Evolutionary conservation across 139 green algal species (phyloP).

Genomic region (Parachlorella kessleri): DNA sequence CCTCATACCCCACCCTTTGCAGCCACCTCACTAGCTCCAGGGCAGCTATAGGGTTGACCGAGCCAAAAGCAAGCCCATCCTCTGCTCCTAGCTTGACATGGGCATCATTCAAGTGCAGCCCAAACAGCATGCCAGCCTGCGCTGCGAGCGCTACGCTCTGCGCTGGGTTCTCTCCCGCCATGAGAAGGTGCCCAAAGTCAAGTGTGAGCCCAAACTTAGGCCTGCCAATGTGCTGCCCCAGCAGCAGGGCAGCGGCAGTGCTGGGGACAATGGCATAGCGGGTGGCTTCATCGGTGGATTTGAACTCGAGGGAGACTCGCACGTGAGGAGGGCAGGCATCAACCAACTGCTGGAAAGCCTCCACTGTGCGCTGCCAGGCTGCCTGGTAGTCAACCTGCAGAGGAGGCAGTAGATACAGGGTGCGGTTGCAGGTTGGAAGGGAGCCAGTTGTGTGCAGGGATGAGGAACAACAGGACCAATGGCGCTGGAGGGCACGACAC

Average conservation of each 20-base stretch:
- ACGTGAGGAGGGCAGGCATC: constrained; percentile 35
- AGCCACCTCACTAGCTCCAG: constrained; percentile 70
- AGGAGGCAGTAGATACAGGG: not conserved
- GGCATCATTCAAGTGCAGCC: constrained; percentile 15
- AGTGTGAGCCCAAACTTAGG: constrained; percentile 71
- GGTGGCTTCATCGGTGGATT: constrained; percentile 60
- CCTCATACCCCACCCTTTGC: constrained; percentile 37
- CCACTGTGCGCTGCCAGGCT: constrained; percentile 44
- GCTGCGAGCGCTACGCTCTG: constrained; percentile 51
- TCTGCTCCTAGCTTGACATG: constrained; percentile 48
- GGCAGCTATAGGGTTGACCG: constrained; percentile 26
- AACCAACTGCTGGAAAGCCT: constrained; percentile 30
- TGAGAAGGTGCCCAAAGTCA: constrained; percentile 66
- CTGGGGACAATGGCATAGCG: constrained; percentile 53
- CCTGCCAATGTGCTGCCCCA: constrained; percentile 40
- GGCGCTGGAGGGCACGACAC: no score
- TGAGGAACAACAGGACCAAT: no score
- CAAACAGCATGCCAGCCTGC: constrained; percentile 52
- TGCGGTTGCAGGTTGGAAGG: not conserved
- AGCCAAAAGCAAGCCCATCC: constrained; percentile 61
- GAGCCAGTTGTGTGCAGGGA: no score
- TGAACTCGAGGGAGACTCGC: constrained; percentile 65
- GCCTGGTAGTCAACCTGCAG: constrained; percentile 56
- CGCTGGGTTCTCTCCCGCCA: constrained; percentile 69
- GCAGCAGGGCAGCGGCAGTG: constrained; percentile 54